Base-by-base conservation (phyloP, 305 asterid species). In the Salvia sclarea region DNA sequence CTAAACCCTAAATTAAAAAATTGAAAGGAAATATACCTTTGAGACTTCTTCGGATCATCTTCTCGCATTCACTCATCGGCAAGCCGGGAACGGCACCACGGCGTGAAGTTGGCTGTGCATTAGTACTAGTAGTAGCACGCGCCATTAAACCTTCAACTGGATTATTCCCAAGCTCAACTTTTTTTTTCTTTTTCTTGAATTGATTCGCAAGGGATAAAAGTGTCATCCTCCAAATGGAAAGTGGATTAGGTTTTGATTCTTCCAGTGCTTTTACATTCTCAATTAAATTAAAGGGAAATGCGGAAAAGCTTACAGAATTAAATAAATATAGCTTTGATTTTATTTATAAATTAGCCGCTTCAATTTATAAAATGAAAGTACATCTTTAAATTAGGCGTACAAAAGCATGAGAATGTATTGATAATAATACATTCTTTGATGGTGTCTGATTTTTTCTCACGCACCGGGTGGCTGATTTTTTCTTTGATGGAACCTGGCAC, bases 11-110 rank as follows among this genome's bases (percentile, higher is more conserved):
- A 8, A 20, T 6, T 7, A 14, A n/a, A 41, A 12, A 14, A 35
- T 13, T 12, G 47, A 55, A 33, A 67, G 43, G 31, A 18, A 28
- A 24, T 12, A 49, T 77, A 85, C 93, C 85, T 82, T 82, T 81
- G 68, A 92, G 82, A 69, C 93, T 84, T 76, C 75, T 79, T 47
- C 59, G 78, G 53, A 90, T 90, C 98, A 86, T 88, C 44, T 69
- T 74, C 77, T 86, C 64, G 78, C 97, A 90, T 67, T 90, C 89
- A 9, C 73, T 75, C 62, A 80, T 72, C 12, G 92, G 64, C 73
- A 80, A 33, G 68, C 95, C 89, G 45, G 74, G 22, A 55, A 18
- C 47, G 17, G 16, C 66, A 18, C 70, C 24, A 16, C 69, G 66
- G 5, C 61, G 69, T 14, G 76, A 55, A 33, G 31, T 12, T 37